These are phyloP conservation scores for Xylaria telfairii DNA, from an alignment of 495 filamentous ascomycete species.

Conservation along the genomic window DNA sequence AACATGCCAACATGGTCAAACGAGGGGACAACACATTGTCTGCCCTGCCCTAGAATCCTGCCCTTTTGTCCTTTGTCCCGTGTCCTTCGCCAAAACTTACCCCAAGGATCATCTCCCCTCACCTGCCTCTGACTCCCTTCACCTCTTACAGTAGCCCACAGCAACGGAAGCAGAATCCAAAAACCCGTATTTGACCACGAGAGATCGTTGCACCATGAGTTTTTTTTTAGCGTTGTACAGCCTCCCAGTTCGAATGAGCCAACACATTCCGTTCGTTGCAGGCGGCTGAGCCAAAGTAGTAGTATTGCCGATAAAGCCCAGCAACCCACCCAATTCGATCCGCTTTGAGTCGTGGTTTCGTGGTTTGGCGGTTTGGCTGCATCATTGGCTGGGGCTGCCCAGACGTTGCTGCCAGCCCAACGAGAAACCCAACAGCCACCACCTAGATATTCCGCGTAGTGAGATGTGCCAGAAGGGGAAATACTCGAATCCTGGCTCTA, in stretches of 20 bases:
- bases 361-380: constrained; percentile 6
- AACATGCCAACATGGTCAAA: constrained; percentile 22
- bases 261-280: constrained; percentile 11
- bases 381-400: constrained; percentile 10
- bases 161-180: not conserved
- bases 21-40: constrained; percentile 8
- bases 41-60: constrained; percentile 7
- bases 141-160: not conserved
- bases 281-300: constrained; percentile 1
- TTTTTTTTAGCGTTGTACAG: constrained; percentile 15
- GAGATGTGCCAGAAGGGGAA: not conserved
- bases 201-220: constrained; percentile 6
- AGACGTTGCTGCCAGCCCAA: constrained; percentile 11
- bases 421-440: not conserved
- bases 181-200: not conserved
- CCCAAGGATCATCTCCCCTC: not conserved
- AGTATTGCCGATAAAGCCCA: constrained; percentile 5
- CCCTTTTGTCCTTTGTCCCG: not conserved
- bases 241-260: not conserved
- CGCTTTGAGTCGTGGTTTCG: not conserved
- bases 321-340: constrained; percentile 12
- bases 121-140: not conserved
- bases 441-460: constrained; percentile 9
- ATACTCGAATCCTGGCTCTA: not conserved
- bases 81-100: not conserved